A percentile compares a stretch with the other conserved stretches of the same genome.
Conservation (phyloP, 2,329 filamentous ascomycete species). For the Fusarium nelsonii region DNA sequence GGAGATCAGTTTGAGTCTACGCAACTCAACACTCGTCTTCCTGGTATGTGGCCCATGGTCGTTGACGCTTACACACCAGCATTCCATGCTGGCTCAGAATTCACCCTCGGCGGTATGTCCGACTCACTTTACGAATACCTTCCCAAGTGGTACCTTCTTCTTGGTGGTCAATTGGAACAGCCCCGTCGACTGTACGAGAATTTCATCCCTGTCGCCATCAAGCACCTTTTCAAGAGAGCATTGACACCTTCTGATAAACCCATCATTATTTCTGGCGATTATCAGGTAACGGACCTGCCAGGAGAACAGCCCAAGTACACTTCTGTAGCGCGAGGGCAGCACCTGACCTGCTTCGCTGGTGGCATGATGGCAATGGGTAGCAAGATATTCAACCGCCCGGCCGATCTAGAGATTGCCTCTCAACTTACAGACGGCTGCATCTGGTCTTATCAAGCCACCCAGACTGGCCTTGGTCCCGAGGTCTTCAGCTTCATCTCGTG, state of each 20-base stretch:
- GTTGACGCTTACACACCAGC: slow-evolving; percentile 57
- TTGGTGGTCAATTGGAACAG: slow-evolving; percentile 65
- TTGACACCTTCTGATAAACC: slow-evolving; percentile 69
- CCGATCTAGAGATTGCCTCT: slow-evolving; percentile 68
- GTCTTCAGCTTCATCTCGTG: slow-evolving; percentile 63
- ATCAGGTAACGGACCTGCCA: slow-evolving; percentile 49
- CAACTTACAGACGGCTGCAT: slow-evolving; percentile 73
- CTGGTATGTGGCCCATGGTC: slow-evolving; percentile 72
- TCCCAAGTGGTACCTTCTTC: slow-evolving; percentile 72
- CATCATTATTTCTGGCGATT: slow-evolving; percentile 72
- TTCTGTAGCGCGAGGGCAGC: slow-evolving; percentile 60
- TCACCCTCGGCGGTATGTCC: slow-evolving; percentile 67
- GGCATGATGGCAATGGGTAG: slow-evolving; percentile 75
- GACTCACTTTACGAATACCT: slow-evolving; percentile 76
- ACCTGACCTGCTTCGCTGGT: slow-evolving; percentile 74
- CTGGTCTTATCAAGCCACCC: slow-evolving; percentile 69
- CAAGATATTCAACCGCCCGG: slow-evolving; percentile 66
- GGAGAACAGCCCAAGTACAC: slow-evolving; percentile 45
- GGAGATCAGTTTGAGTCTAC: slow-evolving; percentile 65
- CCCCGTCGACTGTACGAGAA: slow-evolving; percentile 52
- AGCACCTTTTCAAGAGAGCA: slow-evolving; percentile 75
- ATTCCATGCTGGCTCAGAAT: slow-evolving; percentile 57
- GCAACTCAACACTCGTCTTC: slow-evolving; percentile 67
- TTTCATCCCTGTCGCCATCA: slow-evolving; percentile 60
- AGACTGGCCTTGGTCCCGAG: slow-evolving; percentile 72